Conservation (phyloP, 75 land plant genomes). For the Pseudotsuga menziesii region DNA sequence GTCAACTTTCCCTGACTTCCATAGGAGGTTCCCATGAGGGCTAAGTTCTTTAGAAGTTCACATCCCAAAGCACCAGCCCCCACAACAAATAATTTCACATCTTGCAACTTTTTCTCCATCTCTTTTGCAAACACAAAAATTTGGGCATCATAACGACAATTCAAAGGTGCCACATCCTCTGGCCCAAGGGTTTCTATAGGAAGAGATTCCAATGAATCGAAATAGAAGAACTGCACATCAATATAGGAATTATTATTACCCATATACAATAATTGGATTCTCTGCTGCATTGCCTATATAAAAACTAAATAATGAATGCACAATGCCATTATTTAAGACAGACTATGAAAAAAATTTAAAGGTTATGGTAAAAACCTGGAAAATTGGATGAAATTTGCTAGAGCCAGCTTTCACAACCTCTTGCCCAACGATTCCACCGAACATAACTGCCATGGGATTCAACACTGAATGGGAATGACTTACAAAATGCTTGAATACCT, state of each 20-base stretch:
- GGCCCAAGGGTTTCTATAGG: no score
- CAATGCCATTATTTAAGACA: no score
- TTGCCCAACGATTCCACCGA: constrained; percentile 93
- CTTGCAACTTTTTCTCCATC: constrained; percentile 20
- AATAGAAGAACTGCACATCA: constrained; percentile 24
- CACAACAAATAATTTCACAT: constrained; percentile 4
- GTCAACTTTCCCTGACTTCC: constrained; percentile 16
- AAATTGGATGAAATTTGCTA: constrained; percentile 88
- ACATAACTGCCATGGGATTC: constrained; percentile 97
- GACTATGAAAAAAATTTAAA: no score
- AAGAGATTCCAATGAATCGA: constrained; percentile 23
- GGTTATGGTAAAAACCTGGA: constrained; percentile 41
- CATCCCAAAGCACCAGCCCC: constrained; percentile 38
- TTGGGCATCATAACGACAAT: constrained; percentile 32
- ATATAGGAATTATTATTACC: no score
- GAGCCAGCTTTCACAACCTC: constrained; percentile 92
- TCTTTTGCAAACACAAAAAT: constrained; percentile 24
- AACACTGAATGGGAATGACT: constrained; percentile 76
- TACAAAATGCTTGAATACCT: constrained; percentile 56
- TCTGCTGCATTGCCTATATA: no score
- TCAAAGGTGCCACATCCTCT: background rate
- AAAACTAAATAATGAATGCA: no score
- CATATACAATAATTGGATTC: no score
- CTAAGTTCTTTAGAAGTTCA: constrained; percentile 33
- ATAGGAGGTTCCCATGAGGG: constrained; percentile 31